A percentile compares a stretch with the other conserved stretches of the same genome.
These are phyloP conservation scores for Earliella scabrosa DNA, from an alignment of 1,284 basidiomycete genomes.

Conservation along the genomic window DNA sequence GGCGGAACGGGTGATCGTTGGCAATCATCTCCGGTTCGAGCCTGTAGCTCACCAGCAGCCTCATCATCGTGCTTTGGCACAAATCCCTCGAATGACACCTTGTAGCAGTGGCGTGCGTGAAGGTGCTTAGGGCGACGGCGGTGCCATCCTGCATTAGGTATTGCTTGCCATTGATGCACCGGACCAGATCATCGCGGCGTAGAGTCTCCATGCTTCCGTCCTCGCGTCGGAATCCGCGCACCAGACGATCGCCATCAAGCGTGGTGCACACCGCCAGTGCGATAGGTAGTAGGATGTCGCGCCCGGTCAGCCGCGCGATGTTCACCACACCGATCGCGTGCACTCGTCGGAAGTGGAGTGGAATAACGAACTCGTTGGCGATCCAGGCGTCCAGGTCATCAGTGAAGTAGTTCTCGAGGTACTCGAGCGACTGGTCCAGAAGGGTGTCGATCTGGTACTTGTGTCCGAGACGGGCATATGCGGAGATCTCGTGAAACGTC, in stretches of 20 bases:
- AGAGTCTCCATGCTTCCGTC: slow-evolving; percentile 8
- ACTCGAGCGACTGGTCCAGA: background rate
- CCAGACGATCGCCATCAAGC: background rate
- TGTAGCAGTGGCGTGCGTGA: background rate
- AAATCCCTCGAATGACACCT: background rate
- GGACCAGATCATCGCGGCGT: background rate
- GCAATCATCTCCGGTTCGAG: no score
- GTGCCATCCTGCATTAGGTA: background rate
- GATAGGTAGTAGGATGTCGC: slow-evolving; percentile 5
- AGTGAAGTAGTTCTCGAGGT: background rate
- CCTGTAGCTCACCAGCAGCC: no score
- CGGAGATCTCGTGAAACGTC: background rate
- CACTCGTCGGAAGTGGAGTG: background rate
- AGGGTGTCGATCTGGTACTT: slow-evolving; percentile 8
- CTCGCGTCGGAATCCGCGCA: background rate
- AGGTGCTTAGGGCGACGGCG: background rate
- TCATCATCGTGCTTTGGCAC: no score
- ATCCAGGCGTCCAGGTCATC: background rate
- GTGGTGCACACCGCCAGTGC: slow-evolving; percentile 8
- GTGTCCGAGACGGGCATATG: slow-evolving; percentile 1
- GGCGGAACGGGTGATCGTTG: no score
- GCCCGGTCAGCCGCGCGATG: slow-evolving; percentile 8
- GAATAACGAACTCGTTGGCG: no score
- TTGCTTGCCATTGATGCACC: background rate
- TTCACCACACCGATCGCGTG: slow-evolving; percentile 11